Evolutionary conservation across 2,329 filamentous ascomycete species (phyloP).

Genomic region (Golovinomyces cichoracearum): DNA sequence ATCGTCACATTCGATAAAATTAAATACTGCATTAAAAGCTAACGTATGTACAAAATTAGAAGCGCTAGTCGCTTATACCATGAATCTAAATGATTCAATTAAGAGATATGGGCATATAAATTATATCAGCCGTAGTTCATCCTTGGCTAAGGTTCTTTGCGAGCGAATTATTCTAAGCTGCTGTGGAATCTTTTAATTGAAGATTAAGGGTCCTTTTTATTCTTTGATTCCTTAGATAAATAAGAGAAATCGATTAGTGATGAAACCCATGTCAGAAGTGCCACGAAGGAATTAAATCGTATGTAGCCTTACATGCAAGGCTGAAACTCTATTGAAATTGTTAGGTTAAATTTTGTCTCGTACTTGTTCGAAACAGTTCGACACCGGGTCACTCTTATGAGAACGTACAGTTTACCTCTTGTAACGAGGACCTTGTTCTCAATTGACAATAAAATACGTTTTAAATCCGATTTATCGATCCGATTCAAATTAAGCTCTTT

Average conservation of each 20-base stretch:
- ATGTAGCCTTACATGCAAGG: constrained; percentile 1
- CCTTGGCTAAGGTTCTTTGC: not conserved
- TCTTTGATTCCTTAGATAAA: not conserved
- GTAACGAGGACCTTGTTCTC: not conserved
- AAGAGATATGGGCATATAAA: not conserved
- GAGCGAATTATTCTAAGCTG: not conserved
- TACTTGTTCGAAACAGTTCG: not conserved
- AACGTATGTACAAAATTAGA: constrained; percentile 9
- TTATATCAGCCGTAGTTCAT: not conserved
- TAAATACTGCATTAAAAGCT: constrained; percentile 13
- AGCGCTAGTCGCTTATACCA: not conserved
- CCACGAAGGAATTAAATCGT: too few relatives aligned
- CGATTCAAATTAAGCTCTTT: not conserved
- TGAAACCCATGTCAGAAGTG: not conserved
- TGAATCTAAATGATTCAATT: not conserved
- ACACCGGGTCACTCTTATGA: not conserved
- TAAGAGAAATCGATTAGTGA: not conserved
- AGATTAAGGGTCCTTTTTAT: not conserved
- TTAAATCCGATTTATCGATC: not conserved
- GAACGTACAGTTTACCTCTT: not conserved
- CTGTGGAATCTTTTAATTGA: not conserved
- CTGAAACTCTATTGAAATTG: not conserved
- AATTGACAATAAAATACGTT: not conserved
- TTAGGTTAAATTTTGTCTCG: too few relatives aligned
- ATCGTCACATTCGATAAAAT: constrained; percentile 11